Evolutionary conservation across 441 rosid species (phyloP).

Genomic region (Populus trichocarpa): DNA sequence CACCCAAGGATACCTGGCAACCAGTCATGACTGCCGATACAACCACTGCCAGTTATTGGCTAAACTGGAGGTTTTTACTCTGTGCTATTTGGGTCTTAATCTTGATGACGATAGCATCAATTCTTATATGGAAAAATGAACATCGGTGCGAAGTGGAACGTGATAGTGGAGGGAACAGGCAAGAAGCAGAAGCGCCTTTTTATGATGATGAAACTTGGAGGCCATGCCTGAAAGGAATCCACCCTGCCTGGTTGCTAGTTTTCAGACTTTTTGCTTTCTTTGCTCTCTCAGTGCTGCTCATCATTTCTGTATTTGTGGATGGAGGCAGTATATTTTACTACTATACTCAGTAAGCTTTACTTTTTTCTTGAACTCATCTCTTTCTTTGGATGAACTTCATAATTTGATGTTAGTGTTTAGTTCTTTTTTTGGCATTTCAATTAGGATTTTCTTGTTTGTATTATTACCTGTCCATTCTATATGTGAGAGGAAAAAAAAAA

Average conservation of each 20-base stretch:
- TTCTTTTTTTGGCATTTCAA: background rate
- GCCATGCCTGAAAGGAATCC: conserved; percentile 74
- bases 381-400: background rate
- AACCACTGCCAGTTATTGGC: conserved; percentile 48
- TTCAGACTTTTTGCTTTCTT: conserved; percentile 63
- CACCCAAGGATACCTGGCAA: conserved; percentile 60
- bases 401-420: background rate
- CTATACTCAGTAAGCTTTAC: conserved; percentile 76
- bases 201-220: conserved; percentile 83
- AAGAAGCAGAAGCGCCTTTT: conserved; percentile 47
- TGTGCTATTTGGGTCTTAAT: conserved; percentile 50
- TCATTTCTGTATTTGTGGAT: conserved; percentile 44
- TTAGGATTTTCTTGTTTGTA: background rate
- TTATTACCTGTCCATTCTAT: background rate
- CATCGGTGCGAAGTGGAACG: conserved; percentile 27
- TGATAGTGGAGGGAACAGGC: conserved; percentile 23
- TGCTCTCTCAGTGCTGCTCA: conserved; percentile 55
- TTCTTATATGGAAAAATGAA: conserved; percentile 63
- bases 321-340: conserved; percentile 78
- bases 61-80: conserved; percentile 64
- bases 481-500: background rate
- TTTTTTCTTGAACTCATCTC: background rate
- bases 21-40: conserved; percentile 56
- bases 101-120: conserved; percentile 24
- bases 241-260: conserved; percentile 90